Evolutionary conservation across 768 basidiomycete genomes (phyloP), one percentile per base, ranked within the genome.

Genomic region (Coprinellus micaceus): DNA sequence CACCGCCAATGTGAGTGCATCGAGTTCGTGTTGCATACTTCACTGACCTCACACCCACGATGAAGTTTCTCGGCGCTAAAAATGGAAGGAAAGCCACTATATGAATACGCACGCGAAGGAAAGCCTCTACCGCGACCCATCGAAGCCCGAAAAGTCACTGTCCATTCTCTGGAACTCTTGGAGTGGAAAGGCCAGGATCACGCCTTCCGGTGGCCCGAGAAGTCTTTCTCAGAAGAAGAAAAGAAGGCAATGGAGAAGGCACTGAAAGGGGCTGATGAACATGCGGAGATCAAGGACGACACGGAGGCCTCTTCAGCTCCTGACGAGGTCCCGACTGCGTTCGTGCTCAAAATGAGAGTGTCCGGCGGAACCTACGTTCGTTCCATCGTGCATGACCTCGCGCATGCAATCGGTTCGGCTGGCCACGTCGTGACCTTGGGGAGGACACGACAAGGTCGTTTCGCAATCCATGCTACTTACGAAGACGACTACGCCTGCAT

Each of bases 321-420:
- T 10, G 64, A 66, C 26, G 74, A 78, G 52, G 64, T 69, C 3
- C 91, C 95, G 1, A 80, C 86, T 0, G 88, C 88, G 21, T 97
- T 98, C 69, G 86, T 88, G 9, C 76, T 99, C 60, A 82, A 81
- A 54, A 96, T 99, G 94, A 88, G 79, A 59, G 97, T 98, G 5
- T 95, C 94, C 9, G 90, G 91, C 25, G 97, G 97, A 39, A 98
- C 97, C 13, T 99, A 99, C 65, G 95, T 99, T 53, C 88, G 97
- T 49, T 94, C 90, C 1, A 88, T 99, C 61, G 88, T 95, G 41
- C 94, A 98, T 68, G 97, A 99, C 68, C 78, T 99, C 7, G 93
- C 89, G 15, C 84, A 84, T 59, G 82, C 85, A 1, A 67, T 99
- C 19, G 91, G 86, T 2, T 91, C 89, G 24, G 91, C 91, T 4